Evolutionary conservation across 2,329 filamentous ascomycete species (phyloP).

Genomic region (Aureobasidium sp.): DNA sequence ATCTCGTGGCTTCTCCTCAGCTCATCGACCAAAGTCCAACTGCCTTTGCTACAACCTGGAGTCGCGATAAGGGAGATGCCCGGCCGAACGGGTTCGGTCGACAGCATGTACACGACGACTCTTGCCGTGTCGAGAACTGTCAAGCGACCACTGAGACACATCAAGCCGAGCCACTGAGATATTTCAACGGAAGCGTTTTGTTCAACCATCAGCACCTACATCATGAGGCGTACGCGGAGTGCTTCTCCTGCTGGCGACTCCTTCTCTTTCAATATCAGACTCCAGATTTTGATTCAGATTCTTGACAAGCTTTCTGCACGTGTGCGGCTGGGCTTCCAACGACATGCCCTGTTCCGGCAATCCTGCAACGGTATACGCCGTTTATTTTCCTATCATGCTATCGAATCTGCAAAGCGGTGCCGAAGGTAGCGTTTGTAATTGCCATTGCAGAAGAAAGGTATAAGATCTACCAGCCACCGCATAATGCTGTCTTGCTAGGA

Average conservation of each 20-base stretch:
- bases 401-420: conserved; percentile 1
- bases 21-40: background rate
- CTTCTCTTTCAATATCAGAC: background rate
- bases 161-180: background rate
- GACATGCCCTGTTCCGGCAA: conserved; percentile 4
- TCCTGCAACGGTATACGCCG: conserved; percentile 7
- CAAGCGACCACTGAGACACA: background rate
- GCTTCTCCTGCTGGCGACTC: background rate
- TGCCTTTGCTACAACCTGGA: background rate
- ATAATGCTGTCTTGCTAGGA: background rate
- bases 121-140: background rate
- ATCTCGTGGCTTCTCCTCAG: background rate
- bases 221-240: background rate
- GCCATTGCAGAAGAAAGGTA: background rate
- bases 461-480: background rate
- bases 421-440: conserved; percentile 9
- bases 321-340: conserved; percentile 5
- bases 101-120: background rate
- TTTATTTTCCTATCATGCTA: conserved; percentile 3
- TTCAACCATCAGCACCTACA: background rate
- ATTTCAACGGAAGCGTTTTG: background rate
- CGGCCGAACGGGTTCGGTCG: background rate
- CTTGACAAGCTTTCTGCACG: conserved; percentile 2
- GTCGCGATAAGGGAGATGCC: background rate
- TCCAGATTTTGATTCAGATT: conserved; percentile 4